These are phyloP conservation scores for Backusella psychrophila DNA, from an alignment of 192 early-diverging fungal species.

Conservation along the genomic window DNA sequence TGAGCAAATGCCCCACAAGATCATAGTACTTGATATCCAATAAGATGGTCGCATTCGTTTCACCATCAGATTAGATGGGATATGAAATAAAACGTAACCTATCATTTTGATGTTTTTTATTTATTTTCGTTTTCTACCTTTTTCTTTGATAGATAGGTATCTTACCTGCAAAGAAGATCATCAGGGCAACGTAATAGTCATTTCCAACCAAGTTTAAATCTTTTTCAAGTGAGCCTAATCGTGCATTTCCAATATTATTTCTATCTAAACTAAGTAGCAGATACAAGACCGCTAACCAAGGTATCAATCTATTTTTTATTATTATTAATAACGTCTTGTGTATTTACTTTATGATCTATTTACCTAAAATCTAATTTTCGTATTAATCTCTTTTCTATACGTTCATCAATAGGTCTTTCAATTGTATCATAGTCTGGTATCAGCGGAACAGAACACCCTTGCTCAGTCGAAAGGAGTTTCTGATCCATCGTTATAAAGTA, in stretches of 20 bases:
- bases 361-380: slow-evolving; percentile 2
- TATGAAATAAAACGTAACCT: slow-evolving; percentile 30
- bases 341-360: background rate
- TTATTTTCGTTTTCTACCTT: background rate
- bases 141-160: background rate
- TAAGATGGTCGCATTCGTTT: slow-evolving; percentile 24
- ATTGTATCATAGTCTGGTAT: background rate
- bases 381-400: background rate
- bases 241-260: slow-evolving; percentile 35
- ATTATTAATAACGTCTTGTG: background rate
- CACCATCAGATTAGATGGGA: slow-evolving; percentile 32
- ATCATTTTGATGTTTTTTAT: background rate
- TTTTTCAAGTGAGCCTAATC: slow-evolving; percentile 23
- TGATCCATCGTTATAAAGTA: background rate
- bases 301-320: slow-evolving; percentile 18
- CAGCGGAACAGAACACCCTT: background rate
- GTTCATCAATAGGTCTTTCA: background rate
- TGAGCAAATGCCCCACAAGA: slow-evolving; percentile 29
- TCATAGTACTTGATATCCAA: slow-evolving; percentile 31
- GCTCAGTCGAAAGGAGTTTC: background rate
- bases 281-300: slow-evolving; percentile 22
- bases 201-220: slow-evolving; percentile 28
- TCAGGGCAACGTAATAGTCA: slow-evolving; percentile 30
- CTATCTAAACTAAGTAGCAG: slow-evolving; percentile 21
- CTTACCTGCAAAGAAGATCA: slow-evolving; percentile 29